These are phyloP conservation scores for Saccharomycopsis olivae DNA, from an alignment of 805 yeast genomes.

Conservation along the genomic window DNA sequence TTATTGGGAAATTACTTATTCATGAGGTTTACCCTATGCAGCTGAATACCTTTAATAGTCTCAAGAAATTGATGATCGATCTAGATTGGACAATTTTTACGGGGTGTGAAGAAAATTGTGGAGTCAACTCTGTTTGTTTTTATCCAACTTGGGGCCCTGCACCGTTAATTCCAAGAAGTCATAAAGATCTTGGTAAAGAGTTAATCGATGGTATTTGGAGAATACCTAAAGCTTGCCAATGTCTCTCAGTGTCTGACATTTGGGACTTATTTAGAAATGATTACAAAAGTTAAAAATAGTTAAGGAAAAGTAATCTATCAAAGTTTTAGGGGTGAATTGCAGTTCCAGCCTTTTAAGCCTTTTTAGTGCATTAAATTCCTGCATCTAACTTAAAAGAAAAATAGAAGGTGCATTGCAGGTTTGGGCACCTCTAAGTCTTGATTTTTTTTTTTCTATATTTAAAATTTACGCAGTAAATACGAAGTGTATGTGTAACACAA, in stretches of 20 bases:
- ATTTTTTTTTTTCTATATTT: too few species aligned
- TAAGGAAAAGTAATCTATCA: too few species aligned
- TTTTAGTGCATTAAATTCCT: too few species aligned
- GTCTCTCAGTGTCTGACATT: conserved; percentile 5
- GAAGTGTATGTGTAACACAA: too few species aligned
- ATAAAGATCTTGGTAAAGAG: conserved; percentile 3
- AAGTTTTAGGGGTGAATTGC: too few species aligned
- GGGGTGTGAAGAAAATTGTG: conserved; percentile 33
- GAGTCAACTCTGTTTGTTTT: conserved; percentile 39
- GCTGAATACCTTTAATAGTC: conserved; percentile 13
- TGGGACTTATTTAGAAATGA: too few species aligned
- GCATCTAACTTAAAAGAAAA: too few species aligned
- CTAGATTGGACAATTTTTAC: conserved; percentile 35
- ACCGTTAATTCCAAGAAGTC: conserved; percentile 25
- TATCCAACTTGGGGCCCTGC: conserved; percentile 55
- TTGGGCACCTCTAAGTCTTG: too few species aligned
- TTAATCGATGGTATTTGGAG: conserved; percentile 6
- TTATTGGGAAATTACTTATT: conserved; percentile 24
- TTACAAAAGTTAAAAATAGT: too few species aligned
- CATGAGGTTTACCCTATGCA: conserved; percentile 19
- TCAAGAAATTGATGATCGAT: conserved; percentile 20
- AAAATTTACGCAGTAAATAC: too few species aligned
- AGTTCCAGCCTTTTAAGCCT: too few species aligned
- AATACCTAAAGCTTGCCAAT: conserved; percentile 7
- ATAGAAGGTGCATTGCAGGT: too few species aligned